Evolutionary conservation across 2,329 filamentous ascomycete species (phyloP), one percentile per base, ranked within the genome.

Genomic region (Bipolaris cookei): DNA sequence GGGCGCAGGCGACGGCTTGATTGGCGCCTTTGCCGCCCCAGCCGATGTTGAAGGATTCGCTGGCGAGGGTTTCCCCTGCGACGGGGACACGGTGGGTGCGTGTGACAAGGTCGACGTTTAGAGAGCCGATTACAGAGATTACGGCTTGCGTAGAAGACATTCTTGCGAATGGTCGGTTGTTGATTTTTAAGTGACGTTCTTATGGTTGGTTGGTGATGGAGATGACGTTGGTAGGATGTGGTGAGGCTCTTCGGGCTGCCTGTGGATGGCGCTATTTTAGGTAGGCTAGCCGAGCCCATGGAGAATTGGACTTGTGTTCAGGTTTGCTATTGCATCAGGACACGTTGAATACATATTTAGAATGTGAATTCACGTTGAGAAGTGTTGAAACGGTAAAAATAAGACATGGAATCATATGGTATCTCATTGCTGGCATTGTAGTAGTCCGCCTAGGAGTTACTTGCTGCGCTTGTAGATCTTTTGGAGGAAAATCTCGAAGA

Each of bases 381-480:
- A 3, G 13, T 25, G 8, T 13, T 14, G 18, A 23, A 7, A 25
- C 20, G 3, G 11, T 18, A 16, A 16, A 11, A 6, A 20, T 18
- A 18, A 11, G 7, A 45, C 3, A 25, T 18, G 42, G 21, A 45
- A 45, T 45, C 16, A 32, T 32, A 16, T 45, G 25, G 11, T 32
- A 45, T 45, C 42, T 45, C 28, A 45, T 45, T 45, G 25, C 42
- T 28, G 16, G n/a, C 16, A 28, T 28, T 30, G 25, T 13, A 8
- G 42, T 45, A 23, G 41, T 18, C n/a, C 16, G 25, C 14, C 21
- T 16, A 30, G 7, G 8, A 34, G 16, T 39, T 90, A 98, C 81
- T 97, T 98, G 85, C 87, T 95, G 75, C 95, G 86, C 88, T 97
- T 97, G 86, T 98, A 98, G 75, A 99, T 98, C 86, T 99, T 99